A percentile compares a stretch with the other conserved stretches of the same genome.
Conservation (phyloP, 352 stramenopile species). For the Pythium periplocum region DNA sequence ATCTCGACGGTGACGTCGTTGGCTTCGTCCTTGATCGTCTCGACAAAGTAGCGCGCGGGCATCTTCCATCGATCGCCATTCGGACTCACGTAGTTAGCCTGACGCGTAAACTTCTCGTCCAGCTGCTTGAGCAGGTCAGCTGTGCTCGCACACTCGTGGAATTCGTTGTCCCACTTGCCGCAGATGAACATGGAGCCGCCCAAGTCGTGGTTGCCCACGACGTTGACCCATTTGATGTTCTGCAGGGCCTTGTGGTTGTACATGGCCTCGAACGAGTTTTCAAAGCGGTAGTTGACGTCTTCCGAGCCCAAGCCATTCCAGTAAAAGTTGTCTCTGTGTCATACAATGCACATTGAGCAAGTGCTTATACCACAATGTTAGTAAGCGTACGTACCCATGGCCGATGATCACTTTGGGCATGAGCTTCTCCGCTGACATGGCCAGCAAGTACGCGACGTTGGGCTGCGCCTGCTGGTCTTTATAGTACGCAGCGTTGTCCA, state of each 20-base stretch:
- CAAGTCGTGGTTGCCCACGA: conserved; percentile 67
- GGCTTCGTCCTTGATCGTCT: conserved; percentile 26
- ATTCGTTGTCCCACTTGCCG: conserved; percentile 57
- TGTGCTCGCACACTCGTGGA: conserved; percentile 49
- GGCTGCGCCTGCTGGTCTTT: conserved; percentile 67
- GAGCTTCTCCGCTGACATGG: conserved; percentile 50
- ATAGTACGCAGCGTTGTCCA: conserved; percentile 50
- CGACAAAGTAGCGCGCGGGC: conserved; percentile 57
- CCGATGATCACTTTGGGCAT: conserved; percentile 57
- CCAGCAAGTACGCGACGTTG: conserved; percentile 56
- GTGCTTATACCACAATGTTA: conserved; percentile 5
- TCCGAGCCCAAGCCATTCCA: conserved; percentile 67
- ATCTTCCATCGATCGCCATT: conserved; percentile 68
- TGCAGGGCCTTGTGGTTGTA: conserved; percentile 45
- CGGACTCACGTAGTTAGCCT: conserved; percentile 54
- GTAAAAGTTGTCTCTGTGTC: conserved; percentile 52
- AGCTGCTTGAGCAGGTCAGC: conserved; percentile 59
- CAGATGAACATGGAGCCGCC: conserved; percentile 76
- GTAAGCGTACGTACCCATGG: conserved; percentile 35
- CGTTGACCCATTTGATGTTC: conserved; percentile 66
- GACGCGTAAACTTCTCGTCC: conserved; percentile 57
- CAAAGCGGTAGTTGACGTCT: conserved; percentile 59
- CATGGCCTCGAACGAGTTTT: conserved; percentile 58
- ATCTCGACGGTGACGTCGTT: conserved; percentile 51
- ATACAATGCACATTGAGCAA: background rate